Base-by-base conservation (phyloP, 2,329 filamentous ascomycete species). In the Dothidotthia symphoricarpi region DNA sequence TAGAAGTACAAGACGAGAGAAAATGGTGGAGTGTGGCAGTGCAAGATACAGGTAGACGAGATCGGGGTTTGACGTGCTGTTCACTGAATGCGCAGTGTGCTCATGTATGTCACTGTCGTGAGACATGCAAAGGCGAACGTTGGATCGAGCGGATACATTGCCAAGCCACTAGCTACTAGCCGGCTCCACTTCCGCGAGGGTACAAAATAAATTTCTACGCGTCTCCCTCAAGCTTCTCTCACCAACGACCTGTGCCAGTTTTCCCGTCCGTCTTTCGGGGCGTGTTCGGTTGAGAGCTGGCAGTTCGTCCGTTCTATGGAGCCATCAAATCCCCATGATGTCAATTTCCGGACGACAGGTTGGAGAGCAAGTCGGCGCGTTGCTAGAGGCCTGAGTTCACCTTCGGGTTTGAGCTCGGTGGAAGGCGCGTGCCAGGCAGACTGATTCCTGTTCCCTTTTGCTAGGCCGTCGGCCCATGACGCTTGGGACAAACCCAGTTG, bases 331-430 rank as follows among this genome's bases (percentile, higher is more conserved):
- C 56, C 62, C 30, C 60, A 69, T 82, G 86, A 81, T 89, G 84
- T 86, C 78, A 82, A 85, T 88, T 75, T 90, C 86, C 85, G 82
- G 87, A 89, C 86, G 88, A 95, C 89, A 93, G 86, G 83, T 93
- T 84, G 87, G 69, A 94, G 84, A 95, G 69, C 62, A 79, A 93
- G 75, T 74, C 68, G 72, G 73, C 69, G 70, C 69, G 67, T 73
- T 59, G 61, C 57, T 61, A 61, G 59, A 64, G 75, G 77, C 80
- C 78, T 80, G 63, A 67, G 58, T 51, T 66, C 53, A 46, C 59
- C 57, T 48, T 31, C 41, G 51, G 60, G 61, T 61, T 64, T 51
- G 64, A 67, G 59, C 61, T 67, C 62, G 61, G 64, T 61, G 55
- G 51, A 56, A 33, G 56, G 50, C 43, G 45, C 53, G 50, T 47